phyloP scores from a whole-genome alignment of 345 rosid genomes.

The Rhizophora mangle region DNA sequence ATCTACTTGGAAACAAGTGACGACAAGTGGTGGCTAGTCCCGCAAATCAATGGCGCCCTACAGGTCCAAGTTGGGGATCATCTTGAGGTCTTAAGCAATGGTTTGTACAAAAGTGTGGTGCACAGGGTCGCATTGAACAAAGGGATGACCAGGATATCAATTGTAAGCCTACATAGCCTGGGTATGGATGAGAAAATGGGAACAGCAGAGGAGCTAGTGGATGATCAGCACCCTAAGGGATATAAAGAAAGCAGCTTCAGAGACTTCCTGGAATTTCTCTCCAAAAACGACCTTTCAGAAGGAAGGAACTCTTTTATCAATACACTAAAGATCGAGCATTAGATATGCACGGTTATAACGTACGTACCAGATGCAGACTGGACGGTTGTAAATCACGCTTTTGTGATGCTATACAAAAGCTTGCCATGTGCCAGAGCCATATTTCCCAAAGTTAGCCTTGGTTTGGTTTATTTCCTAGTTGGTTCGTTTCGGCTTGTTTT shows the following conservation, averaged over 20 bases:
- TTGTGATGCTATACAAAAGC: too few relatives aligned
- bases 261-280: conserved; percentile 57
- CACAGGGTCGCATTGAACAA: conserved; percentile 47
- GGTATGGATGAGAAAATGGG: conserved; percentile 60
- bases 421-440: too few relatives aligned
- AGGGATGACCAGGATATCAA: conserved; percentile 44
- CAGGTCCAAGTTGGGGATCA: conserved; percentile 70
- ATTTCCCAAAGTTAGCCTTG: too few relatives aligned
- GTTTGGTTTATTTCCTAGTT: too few relatives aligned
- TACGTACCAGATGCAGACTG: too few relatives aligned
- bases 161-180: conserved; percentile 65
- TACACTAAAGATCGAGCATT: conserved; percentile 38
- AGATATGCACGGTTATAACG: neutral
- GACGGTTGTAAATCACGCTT: too few relatives aligned
- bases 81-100: conserved; percentile 67
- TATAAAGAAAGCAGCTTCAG: conserved; percentile 56
- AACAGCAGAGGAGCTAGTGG: conserved; percentile 50
- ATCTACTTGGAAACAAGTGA: conserved; percentile 35
- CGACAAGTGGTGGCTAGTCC: conserved; percentile 44
- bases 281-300: conserved; percentile 40
- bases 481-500: too few relatives aligned
- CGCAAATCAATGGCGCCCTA: conserved; percentile 45
- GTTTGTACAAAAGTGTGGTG: conserved; percentile 49
- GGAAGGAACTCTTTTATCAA: conserved; percentile 43
- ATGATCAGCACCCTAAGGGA: conserved; percentile 36